A percentile compares a stretch with the other conserved stretches of the same genome.
Evolutionary conservation across 164 flowering plant genomes (phyloP).

Genomic region (Cinnamomum micranthum): DNA sequence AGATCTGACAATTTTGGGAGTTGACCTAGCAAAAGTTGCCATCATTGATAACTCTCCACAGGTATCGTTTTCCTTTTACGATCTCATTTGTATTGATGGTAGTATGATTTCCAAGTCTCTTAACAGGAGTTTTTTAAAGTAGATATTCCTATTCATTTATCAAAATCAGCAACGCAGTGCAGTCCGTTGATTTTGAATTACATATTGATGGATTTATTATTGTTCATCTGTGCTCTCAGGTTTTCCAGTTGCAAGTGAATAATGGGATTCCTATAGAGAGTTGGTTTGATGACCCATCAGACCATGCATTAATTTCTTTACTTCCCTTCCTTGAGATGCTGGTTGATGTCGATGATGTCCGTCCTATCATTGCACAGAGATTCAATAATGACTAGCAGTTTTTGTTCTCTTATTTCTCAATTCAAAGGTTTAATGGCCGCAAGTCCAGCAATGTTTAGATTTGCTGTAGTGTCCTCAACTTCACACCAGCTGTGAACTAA

Average conservation of each 20-base stretch:
- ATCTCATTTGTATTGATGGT: background rate
- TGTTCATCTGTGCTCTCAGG: slow-evolving; percentile 51
- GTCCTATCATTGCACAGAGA: slow-evolving; percentile 84
- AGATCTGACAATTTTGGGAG: slow-evolving; percentile 89
- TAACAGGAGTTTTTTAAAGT: background rate
- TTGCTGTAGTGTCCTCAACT: background rate
- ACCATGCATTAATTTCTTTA: slow-evolving; percentile 52
- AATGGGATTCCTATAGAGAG: slow-evolving; percentile 93
- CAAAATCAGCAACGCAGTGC: no score
- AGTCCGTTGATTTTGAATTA: no score
- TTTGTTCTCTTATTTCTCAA: slow-evolving; percentile 15
- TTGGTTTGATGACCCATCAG: slow-evolving; percentile 88
- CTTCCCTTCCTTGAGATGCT: slow-evolving; percentile 76
- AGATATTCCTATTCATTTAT: background rate
- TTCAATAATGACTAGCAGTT: slow-evolving; percentile 71
- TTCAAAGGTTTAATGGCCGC: slow-evolving; percentile 16
- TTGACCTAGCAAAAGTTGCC: slow-evolving; percentile 92
- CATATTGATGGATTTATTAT: no score
- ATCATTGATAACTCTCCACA: slow-evolving; percentile 95
- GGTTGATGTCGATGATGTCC: slow-evolving; percentile 83
- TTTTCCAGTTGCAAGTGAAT: slow-evolving; percentile 86
- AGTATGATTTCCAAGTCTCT: background rate
- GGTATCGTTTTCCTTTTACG: slow-evolving; percentile 36
- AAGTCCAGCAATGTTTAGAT: background rate
- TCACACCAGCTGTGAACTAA: background rate